A percentile compares a stretch with the other conserved stretches of the same genome.
These are phyloP conservation scores for Allomyces arbusculus DNA, from an alignment of 192 early-diverging fungal genomes.

Conservation along the genomic window DNA sequence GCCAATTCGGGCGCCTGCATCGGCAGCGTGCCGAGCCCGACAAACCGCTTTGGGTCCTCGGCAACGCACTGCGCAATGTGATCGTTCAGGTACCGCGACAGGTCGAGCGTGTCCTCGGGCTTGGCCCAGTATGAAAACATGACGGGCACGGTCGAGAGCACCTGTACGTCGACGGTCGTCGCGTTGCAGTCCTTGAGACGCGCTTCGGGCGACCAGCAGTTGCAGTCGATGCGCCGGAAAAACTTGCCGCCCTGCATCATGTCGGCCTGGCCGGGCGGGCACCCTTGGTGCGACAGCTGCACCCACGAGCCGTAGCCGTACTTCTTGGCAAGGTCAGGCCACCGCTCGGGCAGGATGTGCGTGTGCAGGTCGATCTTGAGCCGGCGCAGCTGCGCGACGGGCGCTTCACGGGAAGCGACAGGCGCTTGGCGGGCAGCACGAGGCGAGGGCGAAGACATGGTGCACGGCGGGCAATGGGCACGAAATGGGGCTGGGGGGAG, in stretches of 20 bases:
- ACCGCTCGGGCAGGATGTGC: constrained; percentile 40
- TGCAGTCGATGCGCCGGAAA: constrained; percentile 42
- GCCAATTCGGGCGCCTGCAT: constrained; percentile 46
- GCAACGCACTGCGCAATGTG: constrained; percentile 33
- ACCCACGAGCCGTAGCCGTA: constrained; percentile 34
- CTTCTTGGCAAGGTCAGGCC: constrained; percentile 37
- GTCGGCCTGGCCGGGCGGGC: constrained; percentile 24
- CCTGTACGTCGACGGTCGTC: constrained; percentile 34
- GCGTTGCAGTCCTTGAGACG: constrained; percentile 31
- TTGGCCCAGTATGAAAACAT: constrained; percentile 32
- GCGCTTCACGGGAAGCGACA: too few relatives aligned
- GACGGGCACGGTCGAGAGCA: constrained; percentile 44
- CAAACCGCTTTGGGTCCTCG: constrained; percentile 34
- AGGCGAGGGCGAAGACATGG: too few relatives aligned
- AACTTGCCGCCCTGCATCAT: constrained; percentile 51
- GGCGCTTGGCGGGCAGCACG: too few relatives aligned
- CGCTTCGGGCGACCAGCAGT: constrained; percentile 44
- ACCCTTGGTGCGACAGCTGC: constrained; percentile 13
- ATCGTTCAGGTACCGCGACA: constrained; percentile 31
- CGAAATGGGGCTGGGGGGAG: too few relatives aligned
- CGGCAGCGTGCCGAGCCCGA: constrained; percentile 41
- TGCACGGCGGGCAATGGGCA: too few relatives aligned
- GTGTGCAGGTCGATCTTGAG: constrained; percentile 29
- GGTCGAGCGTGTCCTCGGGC: constrained; percentile 32
- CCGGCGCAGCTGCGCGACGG: neutral